Base-by-base conservation (phyloP, 495 filamentous ascomycete genomes). In the Neurospora discreta region DNA sequence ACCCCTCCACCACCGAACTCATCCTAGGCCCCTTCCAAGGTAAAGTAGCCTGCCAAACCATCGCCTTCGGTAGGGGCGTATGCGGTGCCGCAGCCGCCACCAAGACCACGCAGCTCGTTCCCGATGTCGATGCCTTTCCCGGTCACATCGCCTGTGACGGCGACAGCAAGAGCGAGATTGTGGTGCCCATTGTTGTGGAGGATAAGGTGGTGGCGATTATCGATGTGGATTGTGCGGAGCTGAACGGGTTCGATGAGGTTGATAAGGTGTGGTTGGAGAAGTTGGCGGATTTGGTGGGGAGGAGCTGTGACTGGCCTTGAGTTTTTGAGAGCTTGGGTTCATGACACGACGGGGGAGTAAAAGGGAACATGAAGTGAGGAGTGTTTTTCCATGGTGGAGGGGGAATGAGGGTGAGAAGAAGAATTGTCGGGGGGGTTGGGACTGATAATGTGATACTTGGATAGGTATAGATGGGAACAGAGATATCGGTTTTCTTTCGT, bases 91-190 rank as follows among this genome's bases (percentile, higher is more conserved):
- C 93, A 3, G 94, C 92, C 0, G 76, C 82, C 33, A 88, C 82
- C 10, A 80, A 83, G 60, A 80, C 82, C 69, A 95, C 90, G 3
- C 87, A 94, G 69, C 76, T 97, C 4, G 91, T 97, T 7, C 81
- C 84, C 8, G 90, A 98, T 80, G 92, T 97, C 13, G 81, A 89
- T 30, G 72, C 81, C 52, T 97, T 97, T 78, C 91, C 92, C 3
- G 94, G 92, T 5, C 94, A 98, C 82, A 97, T 98, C 79, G 93
- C 94, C 7, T 97, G 94, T 77, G 94, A 97, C 81, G 87, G 86
- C 11, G 91, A 88, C 72, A 93, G 89, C 72, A 88, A 85, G 79
- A 96, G 93, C 80, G 94, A 98, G 85, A 93, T 98, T 79, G 94
- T 97, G 5, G 93, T 97, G 39, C 94, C 94, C 15, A 89, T 98